phyloP scores from a whole-genome alignment of 805 yeast species.

The Candida chauliodis region DNA sequence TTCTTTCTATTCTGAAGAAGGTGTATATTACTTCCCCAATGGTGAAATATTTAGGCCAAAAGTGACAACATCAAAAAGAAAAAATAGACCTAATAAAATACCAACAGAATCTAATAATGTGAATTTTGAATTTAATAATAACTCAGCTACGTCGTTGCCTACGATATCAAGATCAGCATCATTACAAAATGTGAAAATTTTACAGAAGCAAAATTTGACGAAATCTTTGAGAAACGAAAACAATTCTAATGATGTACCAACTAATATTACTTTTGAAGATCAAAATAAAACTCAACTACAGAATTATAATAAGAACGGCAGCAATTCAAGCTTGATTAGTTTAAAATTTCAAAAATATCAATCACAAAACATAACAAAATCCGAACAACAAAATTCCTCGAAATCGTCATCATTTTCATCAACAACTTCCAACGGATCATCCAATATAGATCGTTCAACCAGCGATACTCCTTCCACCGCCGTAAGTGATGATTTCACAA shows the following conservation, averaged over 20 bases:
- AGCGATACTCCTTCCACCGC: conserved; percentile 10
- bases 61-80: conserved; percentile 30
- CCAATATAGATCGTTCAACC: neutral
- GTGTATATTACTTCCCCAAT: conserved; percentile 44
- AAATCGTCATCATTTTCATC: conserved; percentile 5
- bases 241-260: conserved; percentile 12
- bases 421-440: conserved; percentile 5
- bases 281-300: neutral
- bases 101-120: neutral
- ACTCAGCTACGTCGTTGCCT: neutral
- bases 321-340: conserved; percentile 4
- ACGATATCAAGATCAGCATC: conserved; percentile 3
- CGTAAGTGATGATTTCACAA: conserved; percentile 5
- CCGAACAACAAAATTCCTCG: conserved; percentile 2
- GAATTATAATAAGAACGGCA: conserved; percentile 2
- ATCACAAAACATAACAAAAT: conserved; percentile 8
- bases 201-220: conserved; percentile 10
- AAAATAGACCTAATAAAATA: conserved; percentile 27
- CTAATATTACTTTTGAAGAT: conserved; percentile 10
- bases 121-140: neutral
- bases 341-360: conserved; percentile 1
- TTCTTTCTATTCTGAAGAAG: conserved; percentile 2
- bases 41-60: conserved; percentile 54
- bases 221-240: conserved; percentile 12
- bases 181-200: conserved; percentile 9